Evolutionary conservation across 805 yeast genomes (phyloP), one percentile per base, ranked within the genome.

Genomic region (Torulaspora microellipsoides): DNA sequence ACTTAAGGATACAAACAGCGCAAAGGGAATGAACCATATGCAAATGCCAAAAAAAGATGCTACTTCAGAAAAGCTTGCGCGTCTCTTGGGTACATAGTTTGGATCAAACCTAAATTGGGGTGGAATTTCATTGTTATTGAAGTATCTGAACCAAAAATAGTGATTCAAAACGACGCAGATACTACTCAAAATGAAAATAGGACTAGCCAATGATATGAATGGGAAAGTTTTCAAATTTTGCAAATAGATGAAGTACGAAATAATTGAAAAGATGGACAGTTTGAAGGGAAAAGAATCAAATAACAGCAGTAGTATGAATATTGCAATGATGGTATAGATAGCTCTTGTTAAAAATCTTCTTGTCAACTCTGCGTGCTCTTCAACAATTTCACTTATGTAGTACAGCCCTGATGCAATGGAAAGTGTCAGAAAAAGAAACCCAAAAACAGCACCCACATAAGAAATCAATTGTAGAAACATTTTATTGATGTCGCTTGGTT

Each of bases 21-120:
- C 82, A 63, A 93, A 88, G 28, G 99, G 99, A 25, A 93, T 77
- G 46, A 91, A 74, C 99, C 99, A 93, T 14, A 93, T 81, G 55
- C 93, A 82, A 33, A 93, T 67, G 1, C 96, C 99, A 60, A 93
- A 90, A 64, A 93, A 93, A 3, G 96, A 84, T n/a, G 96, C 86
- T 3, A 93, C 86, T 60, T 93, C 96, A 1, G 89, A 72, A 59
- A 91, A 91, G 10, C 84, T 73, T 1, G 95, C 95, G 42, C 86
- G 76, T 36, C 78, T 76, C 11, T 84, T 85, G 36, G 85, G 77
- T 15, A 66, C 66, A 56, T 80, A 83, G 38, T 73, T 72, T 38
- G 85, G 75, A 51, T 68, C 72, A 56, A 82, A 68, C 54, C 85
- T 64, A 65, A 72, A 59, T 51, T 83, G 73, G 31, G 93, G 81